phyloP scores from a whole-genome alignment of 2,329 filamentous ascomycete genomes.

The Zymoseptoria pseudotritici region DNA sequence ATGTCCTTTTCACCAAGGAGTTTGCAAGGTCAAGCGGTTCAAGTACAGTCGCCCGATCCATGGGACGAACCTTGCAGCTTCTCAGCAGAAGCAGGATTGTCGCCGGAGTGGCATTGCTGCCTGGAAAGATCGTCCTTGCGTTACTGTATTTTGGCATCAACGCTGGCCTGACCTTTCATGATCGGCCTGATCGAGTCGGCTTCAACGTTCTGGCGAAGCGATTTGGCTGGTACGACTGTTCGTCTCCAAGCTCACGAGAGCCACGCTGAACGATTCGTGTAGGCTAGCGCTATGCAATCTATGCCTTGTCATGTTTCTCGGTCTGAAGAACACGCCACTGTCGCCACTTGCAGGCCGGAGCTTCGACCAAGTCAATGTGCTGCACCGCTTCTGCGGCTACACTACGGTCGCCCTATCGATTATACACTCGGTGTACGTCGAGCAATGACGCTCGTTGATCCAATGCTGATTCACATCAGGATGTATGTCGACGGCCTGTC shows the following conservation, averaged over 20 bases:
- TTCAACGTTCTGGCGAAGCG: slow-evolving; percentile 18
- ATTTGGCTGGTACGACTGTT: slow-evolving; percentile 17
- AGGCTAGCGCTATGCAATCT: slow-evolving; percentile 22
- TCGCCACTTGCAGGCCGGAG: slow-evolving; percentile 19
- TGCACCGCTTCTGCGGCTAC: slow-evolving; percentile 22
- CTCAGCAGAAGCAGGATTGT: slow-evolving; percentile 1
- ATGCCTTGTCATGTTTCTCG: slow-evolving; percentile 19
- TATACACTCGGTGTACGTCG: slow-evolving; percentile 17
- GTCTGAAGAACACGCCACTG: slow-evolving; percentile 21
- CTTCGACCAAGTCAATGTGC: slow-evolving; percentile 19
- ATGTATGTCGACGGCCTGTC: slow-evolving; percentile 12
- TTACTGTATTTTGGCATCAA: slow-evolving; percentile 14
- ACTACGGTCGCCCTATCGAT: slow-evolving; percentile 16
- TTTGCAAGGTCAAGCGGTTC: slow-evolving; percentile 2
- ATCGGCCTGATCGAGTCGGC: slow-evolving; percentile 8
- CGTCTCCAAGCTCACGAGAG: neutral
- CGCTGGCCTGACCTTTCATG: slow-evolving; percentile 13
- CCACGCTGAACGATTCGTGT: neutral
- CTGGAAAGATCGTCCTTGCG: slow-evolving; percentile 3
- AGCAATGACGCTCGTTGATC: neutral
- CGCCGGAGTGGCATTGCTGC: slow-evolving; percentile 3
- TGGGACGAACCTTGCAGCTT: neutral
- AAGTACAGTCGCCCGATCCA: neutral
- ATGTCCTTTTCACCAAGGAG: slow-evolving; percentile 1
- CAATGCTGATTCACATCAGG: slow-evolving; percentile 1